Evolutionary conservation across 2,329 filamentous ascomycete species (phyloP), one percentile per base, ranked within the genome.

Genomic region (Shiraia sp.): DNA sequence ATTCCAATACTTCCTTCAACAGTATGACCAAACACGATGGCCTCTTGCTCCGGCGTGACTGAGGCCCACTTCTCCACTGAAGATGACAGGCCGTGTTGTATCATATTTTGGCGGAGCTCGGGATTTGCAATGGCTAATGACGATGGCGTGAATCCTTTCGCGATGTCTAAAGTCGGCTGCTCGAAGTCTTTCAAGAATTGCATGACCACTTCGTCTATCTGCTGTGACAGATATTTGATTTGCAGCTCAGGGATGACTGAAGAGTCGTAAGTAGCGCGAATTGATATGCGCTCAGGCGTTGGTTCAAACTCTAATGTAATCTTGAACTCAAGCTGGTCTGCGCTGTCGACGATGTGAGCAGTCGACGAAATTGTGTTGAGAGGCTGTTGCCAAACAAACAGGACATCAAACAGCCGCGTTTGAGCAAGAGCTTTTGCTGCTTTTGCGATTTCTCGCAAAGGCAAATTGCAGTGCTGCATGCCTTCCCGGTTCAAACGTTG

Each of bases 331-430:
- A 93, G 73, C 15, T 81, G 80, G 61, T 96, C 91, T 4, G 77
- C 67, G 37, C 86, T 82, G 17, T 79, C 76, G 0, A 80, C 63
- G 40, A 90, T 75, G 8, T 59, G 66, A 0, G 92, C 72, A 49
- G 57, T 54, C 55, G 71, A 59, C 3, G 60, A 51, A 2, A 51
- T 47, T 12, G 66, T 65, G 1, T 67, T 50, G 13, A 86, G 72
- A 0, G 85, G 87, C 59, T 95, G 86, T 56, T 96, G 91, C 76
- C 91, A 96, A 0, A 91, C 84, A 56, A 95, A 85, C 0, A 96
- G 72, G 1, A 85, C 78, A 53, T 95, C 88, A 53, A 92, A 96
- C 0, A 95, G 68, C 1, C 71, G 69, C 27, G 81, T 76, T 1
- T 77, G 73, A 1, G 81, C 74, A 19, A 76, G 70, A 1, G 86